Evolutionary conservation across 169 alveolate genomes (phyloP).

Genomic region (Cryptosporidium ubiquitum): DNA sequence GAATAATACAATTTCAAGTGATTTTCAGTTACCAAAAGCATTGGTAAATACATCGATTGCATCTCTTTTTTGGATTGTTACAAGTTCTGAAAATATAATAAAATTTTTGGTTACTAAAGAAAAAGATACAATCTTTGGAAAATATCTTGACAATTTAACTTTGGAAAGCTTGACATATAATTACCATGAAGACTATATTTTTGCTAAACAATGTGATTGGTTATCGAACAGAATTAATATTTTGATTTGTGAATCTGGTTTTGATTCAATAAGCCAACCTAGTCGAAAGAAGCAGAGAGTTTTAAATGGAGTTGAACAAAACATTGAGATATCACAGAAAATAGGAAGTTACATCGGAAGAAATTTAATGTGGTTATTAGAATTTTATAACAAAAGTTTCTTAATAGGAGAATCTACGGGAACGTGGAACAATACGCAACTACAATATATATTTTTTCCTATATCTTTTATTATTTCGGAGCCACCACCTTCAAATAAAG

Average conservation of each 20-base stretch:
- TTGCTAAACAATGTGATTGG: constrained; percentile 33
- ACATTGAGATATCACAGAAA: not conserved
- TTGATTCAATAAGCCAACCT: not conserved
- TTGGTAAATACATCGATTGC: constrained; percentile 43
- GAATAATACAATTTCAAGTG: not conserved
- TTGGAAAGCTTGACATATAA: not conserved
- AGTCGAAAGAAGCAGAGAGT: not conserved
- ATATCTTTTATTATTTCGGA: constrained; percentile 37
- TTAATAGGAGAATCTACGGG: not conserved
- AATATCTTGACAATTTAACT: not conserved
- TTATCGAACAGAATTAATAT: constrained; percentile 1
- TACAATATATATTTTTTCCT: constrained; percentile 49
- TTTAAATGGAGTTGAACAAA: not conserved
- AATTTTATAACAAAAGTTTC: constrained; percentile 61
- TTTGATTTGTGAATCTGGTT: not conserved
- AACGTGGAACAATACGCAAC: not conserved
- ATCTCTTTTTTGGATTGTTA: constrained; percentile 38
- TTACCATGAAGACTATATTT: not conserved
- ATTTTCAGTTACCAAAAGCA: constrained; percentile 42
- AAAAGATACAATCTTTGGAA: not conserved
- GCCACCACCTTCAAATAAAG: constrained; percentile 40
- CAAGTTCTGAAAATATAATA: constrained; percentile 1
- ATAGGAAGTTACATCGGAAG: constrained; percentile 22
- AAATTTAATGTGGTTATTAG: constrained; percentile 63
- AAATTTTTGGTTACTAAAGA: not conserved